A percentile compares a stretch with the other conserved stretches of the same genome.
phyloP scores from a whole-genome alignment of 176 grass and related monocot genomes.

The Oryza glumipatula region DNA sequence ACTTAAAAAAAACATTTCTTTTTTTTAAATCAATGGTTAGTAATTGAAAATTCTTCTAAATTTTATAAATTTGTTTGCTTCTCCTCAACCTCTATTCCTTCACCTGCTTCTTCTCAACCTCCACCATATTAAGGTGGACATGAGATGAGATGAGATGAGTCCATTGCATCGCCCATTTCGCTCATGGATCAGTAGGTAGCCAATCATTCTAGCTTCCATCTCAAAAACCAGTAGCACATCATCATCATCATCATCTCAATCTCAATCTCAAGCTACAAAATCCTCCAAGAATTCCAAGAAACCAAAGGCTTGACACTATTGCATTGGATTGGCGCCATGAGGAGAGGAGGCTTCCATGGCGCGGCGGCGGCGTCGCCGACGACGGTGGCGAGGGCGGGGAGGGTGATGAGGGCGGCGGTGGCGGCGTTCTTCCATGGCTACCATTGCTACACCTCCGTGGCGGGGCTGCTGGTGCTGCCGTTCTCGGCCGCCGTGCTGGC shows the following conservation, averaged over 20 bases:
- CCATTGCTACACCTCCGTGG: conserved; percentile 72
- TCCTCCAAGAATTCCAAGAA: conserved; percentile 36
- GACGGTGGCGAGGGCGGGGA: conserved; percentile 55
- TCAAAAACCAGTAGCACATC: conserved; percentile 21
- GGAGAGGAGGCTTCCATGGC: conserved; percentile 20
- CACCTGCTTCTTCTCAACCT: not conserved
- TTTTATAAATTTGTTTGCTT: not conserved
- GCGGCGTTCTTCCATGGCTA: conserved; percentile 69
- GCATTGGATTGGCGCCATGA: not conserved
- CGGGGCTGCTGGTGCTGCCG: conserved; percentile 67
- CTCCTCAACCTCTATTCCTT: no score
- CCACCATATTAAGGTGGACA: no score
- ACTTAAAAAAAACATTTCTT: not conserved
- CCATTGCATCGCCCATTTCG: not conserved
- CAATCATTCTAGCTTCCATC: conserved; percentile 22
- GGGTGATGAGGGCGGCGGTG: conserved; percentile 55
- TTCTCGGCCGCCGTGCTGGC: conserved; percentile 62
- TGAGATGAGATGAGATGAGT: not conserved
- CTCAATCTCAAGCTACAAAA: not conserved
- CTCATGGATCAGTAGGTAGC: conserved; percentile 45
- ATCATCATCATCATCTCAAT: not conserved
- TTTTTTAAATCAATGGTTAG: not conserved
- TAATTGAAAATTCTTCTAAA: not conserved
- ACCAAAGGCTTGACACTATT: not conserved
- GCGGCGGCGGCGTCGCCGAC: not conserved